Evolutionary conservation across 2,329 filamentous ascomycete species (phyloP), one percentile per base, ranked within the genome.

Genomic region (Cladophialophora immunda): DNA sequence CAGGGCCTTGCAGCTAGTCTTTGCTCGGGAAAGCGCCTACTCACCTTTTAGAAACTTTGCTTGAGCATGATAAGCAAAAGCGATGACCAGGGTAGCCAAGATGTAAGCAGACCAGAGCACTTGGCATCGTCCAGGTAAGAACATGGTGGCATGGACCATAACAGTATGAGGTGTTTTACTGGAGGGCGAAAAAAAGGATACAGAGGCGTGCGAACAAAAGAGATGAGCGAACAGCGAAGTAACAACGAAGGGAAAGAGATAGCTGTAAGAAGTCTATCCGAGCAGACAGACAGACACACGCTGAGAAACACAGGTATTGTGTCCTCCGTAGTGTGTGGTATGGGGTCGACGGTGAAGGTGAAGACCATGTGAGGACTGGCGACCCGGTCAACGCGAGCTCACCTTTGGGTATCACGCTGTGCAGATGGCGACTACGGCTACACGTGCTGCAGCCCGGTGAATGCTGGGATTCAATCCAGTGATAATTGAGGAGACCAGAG

Each of bases 11-110:
- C 19, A 25, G 27, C 6, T 22, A 25, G 1, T 11, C 11, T 13
- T 7, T 29, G 57, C 30, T 19, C 25, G 17, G 8, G 11, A 15
- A 11, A 8, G 32, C 19, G 47, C 7, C n/a, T 19, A 52, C 67
- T 66, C 60, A 68, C 67, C 63, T 60, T 61, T 66, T 5, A 62
- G 41, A 30, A 68, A 64, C 36, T 68, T 68, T n/a, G 57, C 57
- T 22, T 61, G 50, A 15, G 53, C 25, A 22, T 52, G 38, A 29
- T 27, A 34, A 13, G 41, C 30, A 47, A 64, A 45, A 27, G 59
- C 2, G 30, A 65, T 8, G 19, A 5, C 29, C 29, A 56, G 1
- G 27, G 58, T 17, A 34, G 58, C 34, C n/a, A 62, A 25, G n/a
- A 65, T n/a, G 8, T 53, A 25, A 61, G 50, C 13, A 29, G 54